Base-by-base conservation (phyloP, 352 stramenopile genomes). In the Phytophthora litchii region DNA sequence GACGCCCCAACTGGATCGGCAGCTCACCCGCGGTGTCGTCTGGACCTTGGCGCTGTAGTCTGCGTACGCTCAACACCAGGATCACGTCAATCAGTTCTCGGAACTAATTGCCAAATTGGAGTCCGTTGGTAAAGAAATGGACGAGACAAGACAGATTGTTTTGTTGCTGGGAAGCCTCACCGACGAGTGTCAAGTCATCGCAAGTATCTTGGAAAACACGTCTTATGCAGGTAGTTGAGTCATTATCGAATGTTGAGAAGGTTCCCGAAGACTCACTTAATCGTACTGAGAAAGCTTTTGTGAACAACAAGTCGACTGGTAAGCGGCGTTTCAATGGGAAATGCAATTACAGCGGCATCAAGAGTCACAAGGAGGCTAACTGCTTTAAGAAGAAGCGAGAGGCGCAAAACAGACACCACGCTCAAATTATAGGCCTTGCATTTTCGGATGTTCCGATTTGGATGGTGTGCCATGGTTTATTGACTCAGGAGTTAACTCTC, bases 321-420 rank as follows among this genome's bases (percentile, higher is more conserved):
- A 44, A 44, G 7, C 29, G 25, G 9, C 29, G 21, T 14, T 47
- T 47, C 41, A 35, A 31, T 12, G 37, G 37, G 37, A 44, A 44
- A 17, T 44, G 37, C 14, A 44, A 44, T 17, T 44, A 44, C 37
- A 27, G 37, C 17, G 37, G 9, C 37, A 44, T 44, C 16, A 35
- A 27, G 17, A 17, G 16, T n/a, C 37, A 44, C 37, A 44, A 44
- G 9, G 37, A 44, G 17, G 37, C 17, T 2, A 0, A 44, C 10
- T 48, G 41, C 21, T 34, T 21, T 11, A 47, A 47, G 41, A 47
- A 47, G 41, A 47, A 47, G 5, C 17, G 37, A 10, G 37, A 16
- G 17, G 2, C 9, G 17, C 21, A 17, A 13, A 34, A 19, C 13
- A 23, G 20, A 12, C 21, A 34, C 13, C 41, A 23, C 1, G 21